Evolutionary conservation across 768 basidiomycete species (phyloP), one percentile per base, ranked within the genome.

Genomic region (Rickenella mellea): DNA sequence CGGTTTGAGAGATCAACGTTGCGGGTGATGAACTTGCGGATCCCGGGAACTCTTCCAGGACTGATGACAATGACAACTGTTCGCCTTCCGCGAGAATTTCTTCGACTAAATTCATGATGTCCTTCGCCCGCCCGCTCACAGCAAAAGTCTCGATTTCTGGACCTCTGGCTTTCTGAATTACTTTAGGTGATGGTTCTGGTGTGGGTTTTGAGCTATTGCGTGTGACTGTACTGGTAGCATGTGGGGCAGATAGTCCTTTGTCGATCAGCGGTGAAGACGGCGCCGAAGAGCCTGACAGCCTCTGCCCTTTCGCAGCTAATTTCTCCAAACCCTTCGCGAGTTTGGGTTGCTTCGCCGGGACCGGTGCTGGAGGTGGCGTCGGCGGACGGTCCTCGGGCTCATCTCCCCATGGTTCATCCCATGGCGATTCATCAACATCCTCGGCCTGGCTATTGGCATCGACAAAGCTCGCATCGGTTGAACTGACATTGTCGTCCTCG

Each of bases 81-180:
- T 70, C 71, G 32, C 81, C 80, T 60, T 92, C 89, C 11, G 65
- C 61, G 27, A 90, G 64, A 9, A 76, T 68, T 30, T 76, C 74
- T 54, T 79, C 73, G 0, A 84, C 76, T 22, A 73, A 67, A 32
- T 59, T 62, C 31, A 80, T 51, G 29, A 86, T 62, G 9, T 67
- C 69, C 47, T 70, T 75, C 31, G 71, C 71, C 17, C 72, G 69
- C 20, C 62, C 64, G 10, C 84, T 80, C 19, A 83, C 80, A 9
- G 67, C 47, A 55, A 80, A 87, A 0, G 62, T 57, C 51, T 86
- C 83, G 49, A 68, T 72, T n/a, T 61, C 58, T 2, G 29, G 20
- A 15, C 48, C 41, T 2, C 41, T 40, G 14, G 51, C 39, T 2
- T 57, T 37, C 33, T 51, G 43, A 1, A 54, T 37, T 17, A 63